Conservation (phyloP, 2,329 filamentous ascomycete species). For the Clarireedia hainanense region DNA sequence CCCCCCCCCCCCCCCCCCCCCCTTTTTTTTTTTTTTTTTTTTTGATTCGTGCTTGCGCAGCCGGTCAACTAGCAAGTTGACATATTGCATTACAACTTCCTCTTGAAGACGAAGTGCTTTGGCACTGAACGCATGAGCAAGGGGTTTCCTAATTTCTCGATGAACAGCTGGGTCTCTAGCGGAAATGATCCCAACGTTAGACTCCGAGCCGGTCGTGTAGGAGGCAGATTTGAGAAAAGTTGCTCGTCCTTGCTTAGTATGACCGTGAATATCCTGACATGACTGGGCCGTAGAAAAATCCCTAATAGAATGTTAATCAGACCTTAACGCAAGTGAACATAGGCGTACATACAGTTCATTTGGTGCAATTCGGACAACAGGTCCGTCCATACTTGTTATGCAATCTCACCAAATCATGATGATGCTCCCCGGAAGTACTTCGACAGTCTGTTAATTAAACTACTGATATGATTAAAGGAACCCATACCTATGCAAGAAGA, state of each 20-base stretch:
- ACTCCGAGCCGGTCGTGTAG: conserved; percentile 1
- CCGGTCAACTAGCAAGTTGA: conserved; percentile 5
- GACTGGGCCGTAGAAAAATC: conserved; percentile 1
- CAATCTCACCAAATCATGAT: background rate
- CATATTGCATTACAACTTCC: conserved; percentile 17
- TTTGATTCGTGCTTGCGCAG: background rate
- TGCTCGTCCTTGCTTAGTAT: conserved; percentile 1
- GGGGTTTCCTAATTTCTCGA: conserved; percentile 10
- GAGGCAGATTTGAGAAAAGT: conserved; percentile 2
- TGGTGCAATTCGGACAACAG: background rate
- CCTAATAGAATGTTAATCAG: background rate
- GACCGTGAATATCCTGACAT: conserved; percentile 7
- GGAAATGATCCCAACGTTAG: conserved; percentile 1
- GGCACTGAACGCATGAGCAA: conserved; percentile 27
- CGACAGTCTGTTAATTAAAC: background rate
- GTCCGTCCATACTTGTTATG: conserved; percentile 2
- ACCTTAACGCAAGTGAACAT: background rate
- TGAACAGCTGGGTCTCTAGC: conserved; percentile 9
- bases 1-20: no score
- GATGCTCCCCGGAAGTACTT: background rate
- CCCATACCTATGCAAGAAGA: background rate
- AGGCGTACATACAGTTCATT: background rate
- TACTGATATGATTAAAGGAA: background rate
- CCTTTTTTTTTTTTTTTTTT: background rate
- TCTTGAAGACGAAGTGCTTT: conserved; percentile 27